Conservation (phyloP, 352 stramenopile genomes). For the Phytopythium aichiense region DNA sequence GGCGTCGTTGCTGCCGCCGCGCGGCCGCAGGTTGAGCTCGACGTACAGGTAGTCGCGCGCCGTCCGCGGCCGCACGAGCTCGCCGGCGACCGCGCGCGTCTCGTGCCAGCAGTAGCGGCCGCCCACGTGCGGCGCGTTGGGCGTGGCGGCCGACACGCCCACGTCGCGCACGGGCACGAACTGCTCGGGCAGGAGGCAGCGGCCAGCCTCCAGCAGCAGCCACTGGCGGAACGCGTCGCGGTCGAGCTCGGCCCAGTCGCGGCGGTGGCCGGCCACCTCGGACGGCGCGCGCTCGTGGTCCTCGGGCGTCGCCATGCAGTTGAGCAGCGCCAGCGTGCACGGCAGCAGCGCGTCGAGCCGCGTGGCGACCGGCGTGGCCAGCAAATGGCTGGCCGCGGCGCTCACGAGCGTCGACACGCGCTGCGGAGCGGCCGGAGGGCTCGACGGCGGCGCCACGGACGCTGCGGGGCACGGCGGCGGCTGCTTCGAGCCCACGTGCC, state of each 20-base stretch:
- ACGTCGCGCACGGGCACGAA: conserved; percentile 46
- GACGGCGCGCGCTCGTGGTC: conserved; percentile 36
- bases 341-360: conserved; percentile 45
- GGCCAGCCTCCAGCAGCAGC: conserved; percentile 14
- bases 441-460: background rate
- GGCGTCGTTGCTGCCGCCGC: conserved; percentile 28
- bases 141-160: conserved; percentile 43
- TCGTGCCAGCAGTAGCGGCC: conserved; percentile 70
- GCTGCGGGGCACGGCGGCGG: conserved; percentile 19
- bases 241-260: conserved; percentile 39
- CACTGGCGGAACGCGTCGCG: conserved; percentile 49
- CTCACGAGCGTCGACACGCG: conserved; percentile 6
- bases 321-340: conserved; percentile 49
- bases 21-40: conserved; percentile 32
- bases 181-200: conserved; percentile 29
- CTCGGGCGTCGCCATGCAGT: conserved; percentile 23
- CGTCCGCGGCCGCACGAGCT: conserved; percentile 35
- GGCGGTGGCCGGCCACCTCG: conserved; percentile 40
- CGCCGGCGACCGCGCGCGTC: conserved; percentile 20
- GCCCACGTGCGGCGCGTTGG: conserved; percentile 50
- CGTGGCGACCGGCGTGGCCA: conserved; percentile 13
- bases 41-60: conserved; percentile 61
- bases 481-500: conserved; percentile 48
- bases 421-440: conserved; percentile 5
- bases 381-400: background rate